Evolutionary conservation across 768 basidiomycete species (phyloP).

Genomic region (Asterophora parasitica): DNA sequence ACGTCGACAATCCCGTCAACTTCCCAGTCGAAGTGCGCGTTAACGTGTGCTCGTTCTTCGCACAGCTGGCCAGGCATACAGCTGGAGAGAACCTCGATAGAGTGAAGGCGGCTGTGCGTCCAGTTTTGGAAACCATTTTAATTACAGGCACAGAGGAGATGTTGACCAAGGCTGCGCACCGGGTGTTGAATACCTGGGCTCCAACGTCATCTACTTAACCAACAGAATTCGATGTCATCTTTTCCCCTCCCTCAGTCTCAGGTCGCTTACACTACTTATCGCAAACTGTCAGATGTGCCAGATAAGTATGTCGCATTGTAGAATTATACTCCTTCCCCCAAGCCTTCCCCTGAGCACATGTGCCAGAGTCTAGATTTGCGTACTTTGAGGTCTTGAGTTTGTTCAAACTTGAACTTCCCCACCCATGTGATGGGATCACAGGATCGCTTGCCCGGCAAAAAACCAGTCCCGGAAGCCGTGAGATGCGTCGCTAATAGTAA

Average conservation of each 20-base stretch:
- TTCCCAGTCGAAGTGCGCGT: constrained; percentile 74
- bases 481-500: background rate
- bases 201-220: constrained; percentile 11
- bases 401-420: no score
- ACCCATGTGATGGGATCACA: no score
- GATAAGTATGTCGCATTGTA: no score
- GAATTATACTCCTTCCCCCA: no score
- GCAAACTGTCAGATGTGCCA: background rate
- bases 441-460: background rate
- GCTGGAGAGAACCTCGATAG: constrained; percentile 41
- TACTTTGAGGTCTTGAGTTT: no score
- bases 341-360: no score
- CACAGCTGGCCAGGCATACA: constrained; percentile 54
- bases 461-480: background rate
- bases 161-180: constrained; percentile 33
- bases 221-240: background rate
- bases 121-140: constrained; percentile 50
- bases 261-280: background rate
- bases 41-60: constrained; percentile 70
- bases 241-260: background rate
- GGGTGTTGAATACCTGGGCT: constrained; percentile 38
- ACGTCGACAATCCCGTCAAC: constrained; percentile 47
- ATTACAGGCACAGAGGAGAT: constrained; percentile 39
- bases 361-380: no score
- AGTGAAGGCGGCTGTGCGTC: constrained; percentile 46